Evolutionary conservation across 164 flowering plant genomes (phyloP), one percentile per base, ranked within the genome.

Genomic region (Vitis amurensis): DNA sequence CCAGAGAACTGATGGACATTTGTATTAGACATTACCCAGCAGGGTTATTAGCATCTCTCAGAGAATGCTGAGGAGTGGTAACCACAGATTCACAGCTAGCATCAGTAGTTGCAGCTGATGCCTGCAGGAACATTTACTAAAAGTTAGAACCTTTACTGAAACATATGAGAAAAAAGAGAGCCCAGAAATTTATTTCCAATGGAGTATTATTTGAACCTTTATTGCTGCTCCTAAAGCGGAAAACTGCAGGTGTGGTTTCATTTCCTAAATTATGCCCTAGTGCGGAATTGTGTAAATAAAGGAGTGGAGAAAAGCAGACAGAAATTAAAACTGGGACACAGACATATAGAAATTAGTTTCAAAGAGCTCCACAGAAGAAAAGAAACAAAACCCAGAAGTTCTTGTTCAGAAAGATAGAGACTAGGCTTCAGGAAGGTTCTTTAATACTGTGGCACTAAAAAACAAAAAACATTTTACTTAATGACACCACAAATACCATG

Each of bases 41-140:
- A 68, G 96, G 93, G 77, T 84, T 89, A 74, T 73, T 87, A 49
- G 85, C 86, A 85, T 91, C 96, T 80, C 83, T 83, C 12, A 81
- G 37, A 62, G 90, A 70, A 74, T 81, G 89, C 84, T 86, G 93
- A 66, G 95, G 88, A 63, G 93, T 86, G 68, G 89, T 83, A 71
- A 86, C 91, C 30, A 79, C 90, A 58, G 91, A 87, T 69, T 89
- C 96, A 69, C 88, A 85, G 79, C 93, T 89, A 55, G 82, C 89
- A 78, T 89, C 91, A 57, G 86, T 78, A 50, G 85, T 80, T 62
- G 79, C 77, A 6, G 78, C 79, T 66, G 89, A 66, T 63, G 83
- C 75, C 88, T 85, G 78, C 72, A 76, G 17, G 29, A 70, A 30
- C 52, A 66, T 50, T 23, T 12, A 23, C 8, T n/a, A 55, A n/a